Base-by-base conservation (phyloP, 2,329 filamentous ascomycete genomes). In the Hypomyces perniciosus region DNA sequence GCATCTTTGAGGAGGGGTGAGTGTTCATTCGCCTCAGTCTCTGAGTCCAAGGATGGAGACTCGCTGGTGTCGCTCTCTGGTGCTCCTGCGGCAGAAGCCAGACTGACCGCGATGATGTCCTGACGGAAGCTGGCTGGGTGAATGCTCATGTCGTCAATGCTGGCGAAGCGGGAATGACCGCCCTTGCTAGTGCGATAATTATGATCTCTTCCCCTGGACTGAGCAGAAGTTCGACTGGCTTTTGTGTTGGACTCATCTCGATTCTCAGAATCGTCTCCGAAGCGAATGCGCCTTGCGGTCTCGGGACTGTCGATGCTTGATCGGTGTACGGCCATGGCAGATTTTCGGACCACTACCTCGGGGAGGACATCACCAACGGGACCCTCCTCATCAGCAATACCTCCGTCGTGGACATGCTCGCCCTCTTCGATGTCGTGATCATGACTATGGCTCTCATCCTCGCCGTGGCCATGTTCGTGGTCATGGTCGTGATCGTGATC, bases 91-190 rank as follows among this genome's bases (percentile, higher is more conserved):
- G 76, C 72, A 6, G 65, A 59, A 30, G 83, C 73, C 46, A 81
- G 80, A 53, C 84, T 85, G n/a, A 88, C 89, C 35, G 85, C 85
- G 57, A 97, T 95, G 59, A 99, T 96, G 50, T 92, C 90, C 66
- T 95, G 88, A 57, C 93, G 79, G 74, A 97, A 90, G 56, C 86
- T 92, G 27, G 90, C 86, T 3, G 93, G 93, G 65, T 96, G 88
- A 47, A 95, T 88, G 65, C 85, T 88, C 58, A 95, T 86, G 50
- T 90, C 80, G 33, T 84, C 70, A 73, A 90, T 71, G 72, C 78
- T 83, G 53, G 81, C 72, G 56, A 86, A 78, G 59, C 81, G 83
- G 50, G 74, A 74, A 54, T 80, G 78, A 56, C 79, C 76, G 58
- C 68, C 76, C 63, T 71, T 74, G 53, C 72, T 69, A 53, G 68